phyloP scores from a whole-genome alignment of 257 asterid genomes.

The Ligustrum vulgare region DNA sequence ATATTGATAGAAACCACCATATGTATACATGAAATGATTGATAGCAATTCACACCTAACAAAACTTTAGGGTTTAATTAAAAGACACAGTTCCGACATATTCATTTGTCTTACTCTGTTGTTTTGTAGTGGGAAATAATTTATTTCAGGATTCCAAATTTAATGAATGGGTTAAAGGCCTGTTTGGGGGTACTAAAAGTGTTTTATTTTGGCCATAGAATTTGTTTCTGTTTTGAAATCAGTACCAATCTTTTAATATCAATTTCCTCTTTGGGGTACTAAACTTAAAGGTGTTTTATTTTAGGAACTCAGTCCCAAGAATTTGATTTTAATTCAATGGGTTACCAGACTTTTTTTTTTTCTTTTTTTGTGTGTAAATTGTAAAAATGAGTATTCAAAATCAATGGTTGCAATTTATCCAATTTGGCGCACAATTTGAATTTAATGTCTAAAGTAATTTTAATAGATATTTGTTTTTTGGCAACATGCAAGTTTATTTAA shows the following conservation, averaged over 20 bases:
- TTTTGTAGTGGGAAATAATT: not conserved
- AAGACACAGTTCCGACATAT: not conserved
- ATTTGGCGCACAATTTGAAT: too few relatives aligned
- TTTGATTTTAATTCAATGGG: too few relatives aligned
- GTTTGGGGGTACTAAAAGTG: not conserved
- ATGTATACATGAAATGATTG: not conserved
- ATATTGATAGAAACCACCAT: not conserved
- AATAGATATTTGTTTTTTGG: not conserved
- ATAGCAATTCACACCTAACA: not conserved
- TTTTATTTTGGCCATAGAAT: not conserved
- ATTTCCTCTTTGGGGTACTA: too few relatives aligned
- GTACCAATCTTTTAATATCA: not conserved
- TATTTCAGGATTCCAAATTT: not conserved
- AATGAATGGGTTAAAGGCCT: not conserved
- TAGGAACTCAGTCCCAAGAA: too few relatives aligned
- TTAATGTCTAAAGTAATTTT: too few relatives aligned
- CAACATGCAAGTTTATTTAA: not conserved
- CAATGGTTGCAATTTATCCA: not conserved
- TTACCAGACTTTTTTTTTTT: too few relatives aligned
- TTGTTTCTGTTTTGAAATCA: not conserved
- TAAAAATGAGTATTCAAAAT: not conserved
- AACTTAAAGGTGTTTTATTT: too few relatives aligned
- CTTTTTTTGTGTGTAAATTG: too few relatives aligned
- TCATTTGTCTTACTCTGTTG: not conserved
- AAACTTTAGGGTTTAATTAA: not conserved